Base-by-base conservation (phyloP, 1,284 basidiomycete genomes). In the Naganishia albida region DNA sequence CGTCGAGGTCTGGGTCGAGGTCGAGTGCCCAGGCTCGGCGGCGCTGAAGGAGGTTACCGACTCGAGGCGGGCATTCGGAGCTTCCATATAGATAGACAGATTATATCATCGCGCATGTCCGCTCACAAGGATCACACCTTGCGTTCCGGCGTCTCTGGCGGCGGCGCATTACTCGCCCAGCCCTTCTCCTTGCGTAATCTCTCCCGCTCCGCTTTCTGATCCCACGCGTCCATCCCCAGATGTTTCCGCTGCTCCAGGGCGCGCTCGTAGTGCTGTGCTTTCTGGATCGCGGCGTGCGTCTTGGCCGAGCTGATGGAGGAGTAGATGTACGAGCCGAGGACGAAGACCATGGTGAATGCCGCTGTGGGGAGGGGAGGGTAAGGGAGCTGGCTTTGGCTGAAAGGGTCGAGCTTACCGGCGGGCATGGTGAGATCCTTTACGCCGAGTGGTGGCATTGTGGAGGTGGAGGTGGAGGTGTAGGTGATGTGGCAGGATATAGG, bases 291-390 rank as follows among this genome's bases (percentile, higher is more conserved):
- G 20, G 64, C 64, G 38, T 18, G 39, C 10, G 20, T n/a, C 39
- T 65, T 63, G 26, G 67, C 67, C 15, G 57, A 53, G 40, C 48
- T 34, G 48, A 68, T 65, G 30, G 67, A 68, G 3, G 53, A 50
- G 46, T 65, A 59, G 30, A 68, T 68, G 40, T 26, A 68, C 12
- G 67, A 68, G 23, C 63, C 63, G 15, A 68, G 64, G 40, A 68
- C 64, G 28, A 68, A 68, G 46, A 68, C 57, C 67, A 68, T 68
- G 42, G 64, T 64, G 43, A 68, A 68, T 28, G 67, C 67, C 46
- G 64, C 67, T 67, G 26, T 26, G 13, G 28, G 13, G 18, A 8
- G 15, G 40, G 50, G 34, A 38, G 30, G 25, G 40, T 18, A 18
- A 18, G 39, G 26, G 38, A 40, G 12, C 49, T n/a, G n/a, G n/a